phyloP scores from a whole-genome alignment of 768 basidiomycete species.

The Ramaria sp. region DNA sequence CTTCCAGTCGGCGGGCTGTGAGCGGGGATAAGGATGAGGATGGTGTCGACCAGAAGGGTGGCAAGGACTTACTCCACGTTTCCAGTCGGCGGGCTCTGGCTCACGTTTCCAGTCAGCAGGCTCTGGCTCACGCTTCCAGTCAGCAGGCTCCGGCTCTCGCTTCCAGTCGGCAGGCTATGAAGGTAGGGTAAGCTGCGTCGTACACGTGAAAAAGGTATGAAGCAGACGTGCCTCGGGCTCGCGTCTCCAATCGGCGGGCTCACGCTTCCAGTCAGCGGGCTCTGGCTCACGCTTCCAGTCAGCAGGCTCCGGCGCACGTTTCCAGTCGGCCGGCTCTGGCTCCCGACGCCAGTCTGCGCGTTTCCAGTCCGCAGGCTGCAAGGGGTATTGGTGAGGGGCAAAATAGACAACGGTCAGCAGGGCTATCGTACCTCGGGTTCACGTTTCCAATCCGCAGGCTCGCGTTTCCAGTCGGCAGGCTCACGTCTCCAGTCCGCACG shows the following conservation, averaged over 20 bases:
- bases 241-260: neutral
- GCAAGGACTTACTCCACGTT: no score
- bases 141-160: neutral
- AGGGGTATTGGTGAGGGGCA: neutral
- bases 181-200: no score
- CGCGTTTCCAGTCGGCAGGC: neutral
- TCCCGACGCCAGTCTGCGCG: neutral
- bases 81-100: neutral
- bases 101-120: conserved; percentile 1
- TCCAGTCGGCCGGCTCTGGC: neutral
- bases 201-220: neutral
- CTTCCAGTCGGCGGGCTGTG: neutral
- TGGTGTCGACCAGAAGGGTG: no score
- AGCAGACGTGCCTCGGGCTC: neutral
- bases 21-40: no score
- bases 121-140: neutral
- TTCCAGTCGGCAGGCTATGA: neutral
- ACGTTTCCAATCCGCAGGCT: neutral
- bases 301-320: neutral
- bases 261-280: conserved; percentile 1
- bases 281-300: neutral
- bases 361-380: neutral
- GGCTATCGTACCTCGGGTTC: neutral
- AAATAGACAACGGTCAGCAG: neutral
- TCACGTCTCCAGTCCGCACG: neutral